Evolutionary conservation across 2,329 filamentous ascomycete species (phyloP).

Genomic region (Colletotrichum sublineola): DNA sequence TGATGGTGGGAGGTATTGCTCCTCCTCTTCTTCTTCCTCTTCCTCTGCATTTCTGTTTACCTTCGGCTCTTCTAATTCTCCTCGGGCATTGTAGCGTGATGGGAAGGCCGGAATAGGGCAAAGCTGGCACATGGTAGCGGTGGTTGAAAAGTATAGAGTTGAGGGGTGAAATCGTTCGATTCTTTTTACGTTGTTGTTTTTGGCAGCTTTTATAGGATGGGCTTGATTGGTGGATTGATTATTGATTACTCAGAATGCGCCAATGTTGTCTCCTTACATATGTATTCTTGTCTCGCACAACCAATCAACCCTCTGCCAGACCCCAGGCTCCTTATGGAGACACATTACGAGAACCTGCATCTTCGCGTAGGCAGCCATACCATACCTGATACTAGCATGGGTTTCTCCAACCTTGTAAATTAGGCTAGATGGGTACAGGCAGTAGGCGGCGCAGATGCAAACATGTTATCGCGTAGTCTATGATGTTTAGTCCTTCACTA

Average conservation of each 20-base stretch:
- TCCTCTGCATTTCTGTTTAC: not conserved
- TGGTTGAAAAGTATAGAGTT: not conserved
- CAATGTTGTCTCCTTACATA: not conserved
- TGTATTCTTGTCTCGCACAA: too few relatives aligned
- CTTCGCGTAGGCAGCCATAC: too few relatives aligned
- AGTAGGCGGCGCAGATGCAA: too few relatives aligned
- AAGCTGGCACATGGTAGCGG: not conserved
- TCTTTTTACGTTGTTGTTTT: not conserved
- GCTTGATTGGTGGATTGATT: not conserved
- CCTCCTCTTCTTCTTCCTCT: not conserved
- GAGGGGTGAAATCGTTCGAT: too few relatives aligned
- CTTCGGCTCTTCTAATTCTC: not conserved
- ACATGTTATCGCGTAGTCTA: too few relatives aligned
- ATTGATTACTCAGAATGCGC: not conserved
- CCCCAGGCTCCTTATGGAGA: too few relatives aligned
- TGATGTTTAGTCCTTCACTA: too few relatives aligned
- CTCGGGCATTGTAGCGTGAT: not conserved
- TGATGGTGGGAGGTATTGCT: not conserved
- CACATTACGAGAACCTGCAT: too few relatives aligned
- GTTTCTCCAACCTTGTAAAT: too few relatives aligned
- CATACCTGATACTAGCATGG: too few relatives aligned
- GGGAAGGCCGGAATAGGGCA: not conserved
- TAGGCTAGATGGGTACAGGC: too few relatives aligned
- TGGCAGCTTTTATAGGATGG: not conserved
- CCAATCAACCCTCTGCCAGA: too few relatives aligned